Evolutionary conservation across 345 rosid genomes (phyloP), one percentile per base, ranked within the genome.

Genomic region (Salix caprea): DNA sequence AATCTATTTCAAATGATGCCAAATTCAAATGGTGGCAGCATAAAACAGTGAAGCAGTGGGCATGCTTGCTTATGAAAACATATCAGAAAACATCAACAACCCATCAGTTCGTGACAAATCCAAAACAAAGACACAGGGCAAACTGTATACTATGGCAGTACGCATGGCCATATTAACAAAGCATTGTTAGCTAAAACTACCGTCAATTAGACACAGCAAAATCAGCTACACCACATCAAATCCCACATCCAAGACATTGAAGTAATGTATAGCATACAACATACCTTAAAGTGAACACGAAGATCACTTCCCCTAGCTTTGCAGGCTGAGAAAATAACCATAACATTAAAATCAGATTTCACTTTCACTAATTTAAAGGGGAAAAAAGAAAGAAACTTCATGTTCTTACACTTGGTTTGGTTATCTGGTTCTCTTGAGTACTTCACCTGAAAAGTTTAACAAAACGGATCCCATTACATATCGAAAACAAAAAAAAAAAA

Each of bases 231-330:
- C 64, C 26, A 58, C 64, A 54, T 19, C 37, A 34, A 54, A 19
- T 54, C 21, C 60, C 23, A 54, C 24, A 23, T 13, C 4, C 64
- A n/a, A 58, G 11, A 58, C 28, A n/a, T 58, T 58, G 64, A 23
- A 23, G 28, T 24, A 23, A 10, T 3, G 15, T 4, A n/a, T 12
- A 58, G 4, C 36, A 11, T 54, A 19, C n/a, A 39, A 6, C 76
- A 62, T 81, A 92, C 93, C 97, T 92, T 92, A 76, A 92, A 89
- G 69, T 90, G 97, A 69, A 88, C 93, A 81, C 93, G 87, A 65
- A 92, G 94, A 73, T 87, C 93, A 39, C 88, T 86, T 19, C 93
- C 94, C 81, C 89, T 80, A 19, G 97, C 90, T 84, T 92, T 90
- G 91, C 97, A 89, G 46, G 93, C 94, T 89, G 86, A 78, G 76